These are phyloP conservation scores for Chaetomium cochliodes DNA, from an alignment of 495 filamentous ascomycete species.

Conservation along the genomic window DNA sequence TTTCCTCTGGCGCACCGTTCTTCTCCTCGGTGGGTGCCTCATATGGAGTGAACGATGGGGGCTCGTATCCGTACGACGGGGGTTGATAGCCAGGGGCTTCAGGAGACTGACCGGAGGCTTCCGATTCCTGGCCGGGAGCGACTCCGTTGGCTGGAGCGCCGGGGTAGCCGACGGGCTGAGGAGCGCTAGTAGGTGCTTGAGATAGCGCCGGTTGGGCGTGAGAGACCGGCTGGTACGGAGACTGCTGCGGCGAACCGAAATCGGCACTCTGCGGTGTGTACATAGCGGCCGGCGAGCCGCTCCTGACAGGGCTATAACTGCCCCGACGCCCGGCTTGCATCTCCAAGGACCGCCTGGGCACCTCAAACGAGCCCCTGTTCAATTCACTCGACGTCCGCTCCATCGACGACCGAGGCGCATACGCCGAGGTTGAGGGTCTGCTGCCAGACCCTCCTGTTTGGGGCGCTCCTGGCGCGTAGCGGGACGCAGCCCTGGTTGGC, in stretches of 20 bases:
- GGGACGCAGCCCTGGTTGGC: constrained; percentile 51
- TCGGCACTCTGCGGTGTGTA: constrained; percentile 35
- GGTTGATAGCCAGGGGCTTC: constrained; percentile 38
- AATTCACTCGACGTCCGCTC: constrained; percentile 47
- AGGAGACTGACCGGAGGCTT: constrained; percentile 13
- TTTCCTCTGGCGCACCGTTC: constrained; percentile 20
- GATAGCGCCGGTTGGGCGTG: constrained; percentile 18
- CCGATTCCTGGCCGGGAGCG: neutral
- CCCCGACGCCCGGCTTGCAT: constrained; percentile 37
- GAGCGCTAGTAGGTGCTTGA: constrained; percentile 24
- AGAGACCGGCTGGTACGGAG: constrained; percentile 16
- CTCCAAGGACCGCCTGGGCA: constrained; percentile 46
- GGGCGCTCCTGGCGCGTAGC: constrained; percentile 58
- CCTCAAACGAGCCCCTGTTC: constrained; percentile 44
- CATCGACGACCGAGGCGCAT: constrained; percentile 46
- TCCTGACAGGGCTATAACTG: constrained; percentile 37
- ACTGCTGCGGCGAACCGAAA: constrained; percentile 22
- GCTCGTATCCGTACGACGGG: constrained; percentile 45
- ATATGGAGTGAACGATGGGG: constrained; percentile 39
- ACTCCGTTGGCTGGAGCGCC: constrained; percentile 17
- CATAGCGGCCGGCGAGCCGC: constrained; percentile 25
- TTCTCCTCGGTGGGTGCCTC: constrained; percentile 37
- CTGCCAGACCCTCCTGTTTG: constrained; percentile 31
- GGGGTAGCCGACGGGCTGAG: constrained; percentile 31
- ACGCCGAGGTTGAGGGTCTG: constrained; percentile 40